Base-by-base conservation (phyloP, 2,329 filamentous ascomycete species). In the Teratosphaeria destructans region DNA sequence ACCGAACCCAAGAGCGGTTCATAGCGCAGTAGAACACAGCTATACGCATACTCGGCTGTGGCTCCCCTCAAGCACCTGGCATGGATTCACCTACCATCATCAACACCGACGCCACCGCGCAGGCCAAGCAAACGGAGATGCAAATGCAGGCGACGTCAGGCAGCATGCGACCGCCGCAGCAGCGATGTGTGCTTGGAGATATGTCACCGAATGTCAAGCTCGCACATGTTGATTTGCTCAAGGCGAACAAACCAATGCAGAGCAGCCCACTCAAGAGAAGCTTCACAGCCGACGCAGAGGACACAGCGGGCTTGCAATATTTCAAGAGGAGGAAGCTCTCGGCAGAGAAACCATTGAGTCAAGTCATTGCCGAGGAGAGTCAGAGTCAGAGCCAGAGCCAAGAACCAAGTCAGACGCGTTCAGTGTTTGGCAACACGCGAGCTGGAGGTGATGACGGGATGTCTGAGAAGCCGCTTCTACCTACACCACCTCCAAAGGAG, bases 261-360 rank as follows among this genome's bases (percentile, higher is more conserved):
- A 63, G 67, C 55, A 70, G 67, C 56, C 69, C 70, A 26, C 63
- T 73, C n/a, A 73, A 73, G 60, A 65, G 71, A 16, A 69, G 62
- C 54, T 68, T 69, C 57, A 68, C 64, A 5, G 65, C 71, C 8
- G 60, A 66, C 27, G 63, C 69, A 43, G 67, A 72, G 39, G 65
- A 66, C n/a, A 65, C 59, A 10, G 62, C 66, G 34, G 71, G 71
- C 43, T 67, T 73, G 61, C 70, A 58, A 34, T 73, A 73, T 60
- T 61, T 73, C 39, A 73, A 73, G 66, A 66, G 63, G 58, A 62
- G 71, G 49, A 64, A 65, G 39, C 53, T 64, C n/a, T 54, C 56
- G 14, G 57, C 32, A 16, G 59, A 64, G n/a, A 55, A 62, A 52
- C 1, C 55, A 52, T 23, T 64, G 29, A 62, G 62, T 57, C 43